phyloP scores from a whole-genome alignment of 495 filamentous ascomycete genomes.

The Neurospora pannonica region DNA sequence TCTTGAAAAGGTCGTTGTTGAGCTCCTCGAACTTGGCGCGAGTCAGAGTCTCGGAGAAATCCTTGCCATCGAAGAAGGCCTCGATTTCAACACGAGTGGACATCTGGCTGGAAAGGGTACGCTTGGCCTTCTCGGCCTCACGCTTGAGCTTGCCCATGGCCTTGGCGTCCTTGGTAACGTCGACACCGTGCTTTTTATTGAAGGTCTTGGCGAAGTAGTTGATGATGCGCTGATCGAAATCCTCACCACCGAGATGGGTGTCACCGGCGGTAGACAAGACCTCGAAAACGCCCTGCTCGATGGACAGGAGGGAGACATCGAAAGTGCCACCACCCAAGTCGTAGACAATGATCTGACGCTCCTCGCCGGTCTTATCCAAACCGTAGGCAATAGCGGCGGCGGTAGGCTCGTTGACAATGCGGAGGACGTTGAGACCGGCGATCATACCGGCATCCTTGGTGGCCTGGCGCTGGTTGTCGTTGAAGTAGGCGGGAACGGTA shows the following conservation, averaged over 20 bases:
- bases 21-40: slow-evolving; percentile 99
- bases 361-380: slow-evolving; percentile 75
- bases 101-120: slow-evolving; percentile 97
- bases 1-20: slow-evolving; percentile 97
- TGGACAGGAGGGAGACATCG: slow-evolving; percentile 96
- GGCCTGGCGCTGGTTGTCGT: slow-evolving; percentile 95
- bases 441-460: slow-evolving; percentile 97
- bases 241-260: slow-evolving; percentile 98
- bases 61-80: slow-evolving; percentile 90
- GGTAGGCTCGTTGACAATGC: slow-evolving; percentile 93
- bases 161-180: slow-evolving; percentile 92
- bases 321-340: slow-evolving; percentile 99
- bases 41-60: slow-evolving; percentile 97
- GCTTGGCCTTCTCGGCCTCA: slow-evolving; percentile 99
- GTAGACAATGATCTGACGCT: slow-evolving; percentile 90
- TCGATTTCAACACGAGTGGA: slow-evolving; percentile 97
- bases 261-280: slow-evolving; percentile 97
- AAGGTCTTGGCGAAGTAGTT: slow-evolving; percentile 95
- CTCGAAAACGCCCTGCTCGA: slow-evolving; percentile 96
- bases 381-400: slow-evolving; percentile 83
- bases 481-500: slow-evolving; percentile 98
- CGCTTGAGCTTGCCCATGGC: slow-evolving; percentile 99
- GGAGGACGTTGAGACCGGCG: slow-evolving; percentile 90
- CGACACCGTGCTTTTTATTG: slow-evolving; percentile 95
- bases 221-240: slow-evolving; percentile 98